Percentiles rank a stretch among this genome's conserved stretches.
Evolutionary conservation across 2,329 filamentous ascomycete genomes (phyloP).

Genomic region (Aspergillus carbonarius): DNA sequence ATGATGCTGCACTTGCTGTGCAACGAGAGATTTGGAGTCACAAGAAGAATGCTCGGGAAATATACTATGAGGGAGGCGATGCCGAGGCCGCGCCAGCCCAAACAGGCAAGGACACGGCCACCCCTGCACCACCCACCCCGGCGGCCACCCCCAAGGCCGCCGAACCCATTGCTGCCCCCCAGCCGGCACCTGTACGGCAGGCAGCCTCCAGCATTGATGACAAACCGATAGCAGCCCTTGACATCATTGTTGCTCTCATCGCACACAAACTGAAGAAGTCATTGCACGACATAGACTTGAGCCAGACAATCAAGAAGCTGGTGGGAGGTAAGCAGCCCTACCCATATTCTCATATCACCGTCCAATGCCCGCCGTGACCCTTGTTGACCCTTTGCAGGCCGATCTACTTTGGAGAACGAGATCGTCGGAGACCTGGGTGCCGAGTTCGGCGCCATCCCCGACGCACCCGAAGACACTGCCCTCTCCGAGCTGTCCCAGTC

Average conservation of each 20-base stretch:
- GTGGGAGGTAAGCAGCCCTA: neutral
- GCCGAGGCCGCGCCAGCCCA: neutral
- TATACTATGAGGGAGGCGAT: neutral
- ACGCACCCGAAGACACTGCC: conserved; percentile 6
- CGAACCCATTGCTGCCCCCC: neutral
- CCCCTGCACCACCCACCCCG: neutral
- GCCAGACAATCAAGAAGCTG: neutral
- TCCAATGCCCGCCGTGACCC: neutral
- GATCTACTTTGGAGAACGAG: conserved; percentile 9
- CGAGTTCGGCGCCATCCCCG: conserved; percentile 7
- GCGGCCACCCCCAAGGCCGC: neutral
- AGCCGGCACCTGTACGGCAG: neutral
- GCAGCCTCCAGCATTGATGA: neutral
- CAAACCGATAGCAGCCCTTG: neutral
- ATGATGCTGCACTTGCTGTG: neutral
- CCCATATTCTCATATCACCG: neutral
- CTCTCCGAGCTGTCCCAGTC: conserved; percentile 1
- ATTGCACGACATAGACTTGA: neutral
- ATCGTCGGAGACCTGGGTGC: conserved; percentile 6
- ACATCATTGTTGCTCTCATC: neutral
- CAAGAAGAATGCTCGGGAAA: neutral
- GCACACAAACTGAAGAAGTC: neutral
- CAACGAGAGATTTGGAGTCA: neutral
- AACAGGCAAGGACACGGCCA: neutral
- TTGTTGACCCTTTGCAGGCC: neutral